Percentiles rank a stretch among this genome's conserved stretches.
Evolutionary conservation across 192 early-diverging fungal genomes (phyloP).

Genomic region (Coemansia sp.): DNA sequence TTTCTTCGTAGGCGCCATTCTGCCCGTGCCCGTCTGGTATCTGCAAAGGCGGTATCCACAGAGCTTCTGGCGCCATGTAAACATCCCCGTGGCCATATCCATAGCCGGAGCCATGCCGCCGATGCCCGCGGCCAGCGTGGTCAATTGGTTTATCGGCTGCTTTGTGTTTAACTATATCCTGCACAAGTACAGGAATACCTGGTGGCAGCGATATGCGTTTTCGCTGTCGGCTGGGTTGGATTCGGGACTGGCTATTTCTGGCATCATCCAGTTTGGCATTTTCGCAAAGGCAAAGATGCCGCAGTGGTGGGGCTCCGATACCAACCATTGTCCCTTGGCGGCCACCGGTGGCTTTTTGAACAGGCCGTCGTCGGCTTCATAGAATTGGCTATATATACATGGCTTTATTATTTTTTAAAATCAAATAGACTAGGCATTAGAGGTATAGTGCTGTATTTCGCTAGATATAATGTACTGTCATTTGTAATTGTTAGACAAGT

Average conservation of each 20-base stretch:
- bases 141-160: conserved; percentile 66
- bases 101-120: conserved; percentile 63
- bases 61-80: conserved; percentile 61
- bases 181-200: conserved; percentile 60
- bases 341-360: conserved; percentile 82
- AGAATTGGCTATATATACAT: neutral
- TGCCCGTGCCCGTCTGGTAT: conserved; percentile 71
- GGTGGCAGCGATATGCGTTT: conserved; percentile 64
- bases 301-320: conserved; percentile 56
- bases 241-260: conserved; percentile 48
- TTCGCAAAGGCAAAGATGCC: conserved; percentile 48
- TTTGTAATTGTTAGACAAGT: too few relatives aligned
- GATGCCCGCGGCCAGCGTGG: conserved; percentile 60
- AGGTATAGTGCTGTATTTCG: too few relatives aligned
- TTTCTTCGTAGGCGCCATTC: conserved; percentile 62
- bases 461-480: too few relatives aligned
- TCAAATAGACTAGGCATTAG: too few relatives aligned
- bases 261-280: conserved; percentile 46
- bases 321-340: conserved; percentile 95
- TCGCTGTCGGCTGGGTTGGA: conserved; percentile 51
- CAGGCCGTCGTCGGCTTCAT: neutral
- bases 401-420: too few relatives aligned
- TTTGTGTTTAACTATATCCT: conserved; percentile 69
- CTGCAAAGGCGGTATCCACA: conserved; percentile 61
- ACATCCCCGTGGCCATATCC: conserved; percentile 66